Evolutionary conservation across 2,329 filamentous ascomycete genomes (phyloP).

Genomic region (Scedosporium aurantiacum): DNA sequence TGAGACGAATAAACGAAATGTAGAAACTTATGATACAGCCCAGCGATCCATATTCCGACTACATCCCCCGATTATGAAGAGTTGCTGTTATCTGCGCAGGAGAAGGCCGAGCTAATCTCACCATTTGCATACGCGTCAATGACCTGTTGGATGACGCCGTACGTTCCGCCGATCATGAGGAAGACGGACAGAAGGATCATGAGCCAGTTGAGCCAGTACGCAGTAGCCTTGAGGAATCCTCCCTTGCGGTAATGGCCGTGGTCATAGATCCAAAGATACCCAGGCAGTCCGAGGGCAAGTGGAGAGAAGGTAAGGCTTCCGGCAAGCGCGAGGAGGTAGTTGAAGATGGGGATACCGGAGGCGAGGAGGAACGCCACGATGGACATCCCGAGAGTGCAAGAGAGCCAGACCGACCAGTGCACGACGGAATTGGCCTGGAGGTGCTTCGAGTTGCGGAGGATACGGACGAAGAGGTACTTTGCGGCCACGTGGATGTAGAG

Average conservation of each 20-base stretch:
- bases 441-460: conserved; percentile 24
- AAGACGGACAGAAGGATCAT: conserved; percentile 25
- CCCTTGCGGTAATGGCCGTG: conserved; percentile 20
- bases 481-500: conserved; percentile 26
- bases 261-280: conserved; percentile 25
- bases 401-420: conserved; percentile 26
- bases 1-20: no score
- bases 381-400: conserved; percentile 18
- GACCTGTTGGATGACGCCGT: conserved; percentile 37
- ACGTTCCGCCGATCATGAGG: conserved; percentile 28
- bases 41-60: no score
- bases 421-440: conserved; percentile 22
- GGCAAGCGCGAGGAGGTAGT: conserved; percentile 19
- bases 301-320: conserved; percentile 24
- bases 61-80: conserved; percentile 14
- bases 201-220: conserved; percentile 22
- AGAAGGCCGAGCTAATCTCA: conserved; percentile 32
- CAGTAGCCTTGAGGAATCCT: conserved; percentile 14
- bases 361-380: conserved; percentile 21
- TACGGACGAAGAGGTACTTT: conserved; percentile 28
- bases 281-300: conserved; percentile 22
- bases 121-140: conserved; percentile 37
- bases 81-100: conserved; percentile 34
- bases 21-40: no score
- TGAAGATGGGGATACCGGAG: conserved; percentile 23